These are phyloP conservation scores for Sungouiozyma intestinalis DNA, from an alignment of 805 yeast genomes.

Conservation along the genomic window DNA sequence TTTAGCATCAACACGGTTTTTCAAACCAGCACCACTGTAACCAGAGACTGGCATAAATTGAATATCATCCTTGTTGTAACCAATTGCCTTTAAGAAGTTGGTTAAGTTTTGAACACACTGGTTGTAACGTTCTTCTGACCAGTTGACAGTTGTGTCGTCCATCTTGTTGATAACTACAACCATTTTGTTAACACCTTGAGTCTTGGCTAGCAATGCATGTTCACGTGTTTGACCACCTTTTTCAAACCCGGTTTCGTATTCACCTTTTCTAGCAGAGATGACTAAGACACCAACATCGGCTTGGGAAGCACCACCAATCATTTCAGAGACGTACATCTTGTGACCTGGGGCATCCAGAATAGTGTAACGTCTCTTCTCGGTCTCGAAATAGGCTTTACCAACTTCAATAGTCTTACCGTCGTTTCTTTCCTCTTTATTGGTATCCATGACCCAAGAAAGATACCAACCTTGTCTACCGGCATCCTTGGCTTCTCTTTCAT, in stretches of 20 bases:
- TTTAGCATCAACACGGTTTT: slow-evolving; percentile 62
- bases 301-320: slow-evolving; percentile 99
- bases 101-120: slow-evolving; percentile 85
- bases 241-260: slow-evolving; percentile 98
- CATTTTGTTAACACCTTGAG: slow-evolving; percentile 93
- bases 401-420: slow-evolving; percentile 99
- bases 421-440: slow-evolving; percentile 95
- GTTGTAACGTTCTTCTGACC: slow-evolving; percentile 94
- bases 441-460: slow-evolving; percentile 98
- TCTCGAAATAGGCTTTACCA: slow-evolving; percentile 95
- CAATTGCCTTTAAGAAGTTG: slow-evolving; percentile 73
- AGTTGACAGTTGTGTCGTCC: slow-evolving; percentile 95
- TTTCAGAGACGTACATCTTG: slow-evolving; percentile 95
- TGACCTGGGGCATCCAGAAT: slow-evolving; percentile 99
- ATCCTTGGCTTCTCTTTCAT: slow-evolving; percentile 96
- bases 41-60: slow-evolving; percentile 97
- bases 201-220: slow-evolving; percentile 94
- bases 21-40: slow-evolving; percentile 92
- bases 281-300: slow-evolving; percentile 98
- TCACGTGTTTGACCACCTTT: slow-evolving; percentile 98
- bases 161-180: slow-evolving; percentile 93
- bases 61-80: slow-evolving; percentile 82
- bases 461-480: slow-evolving; percentile 99
- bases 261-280: slow-evolving; percentile 97
- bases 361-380: slow-evolving; percentile 95